Evolutionary conservation across 257 asterid genomes (phyloP), one percentile per base, ranked within the genome.

Genomic region (Penstemon barbatus): DNA sequence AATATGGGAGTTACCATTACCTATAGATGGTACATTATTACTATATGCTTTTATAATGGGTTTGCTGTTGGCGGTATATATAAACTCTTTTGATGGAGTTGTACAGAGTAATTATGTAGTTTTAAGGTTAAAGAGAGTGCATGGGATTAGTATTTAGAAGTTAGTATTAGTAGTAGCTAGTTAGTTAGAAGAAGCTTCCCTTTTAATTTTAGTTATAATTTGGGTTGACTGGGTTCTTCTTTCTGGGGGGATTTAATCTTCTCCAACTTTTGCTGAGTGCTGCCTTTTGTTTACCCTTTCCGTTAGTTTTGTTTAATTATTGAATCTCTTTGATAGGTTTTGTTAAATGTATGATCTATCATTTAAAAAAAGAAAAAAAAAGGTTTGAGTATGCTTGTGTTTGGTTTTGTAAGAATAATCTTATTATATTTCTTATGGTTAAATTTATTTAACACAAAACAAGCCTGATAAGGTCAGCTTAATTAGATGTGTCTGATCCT

Each of bases 91-190:
- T 66, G 64, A 45, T 65, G 86, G 59, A 74, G 63, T 77, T 86
- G 96, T 85, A 91, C 83, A 88, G 85, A 78, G 92, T 82, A 85
- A 75, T 77, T 76, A 73, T 76, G 79, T 72, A 64, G 79, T 66
- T 78, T 74, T 38, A 58, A 62, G 52, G 9, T 41, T 46, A 42
- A 15, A 66, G 59, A 39, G 49, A 25, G 39, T 62, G 18, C 18
- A 15, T 15, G 18, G 64, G 66, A 65, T 74, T 60, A 11, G 63
- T 61, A 63, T 36, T 68, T 65, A 69, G 75, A 77, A 78, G 76
- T 70, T 77, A 55, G 33, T 25, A 25, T 25, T 25, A 25, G 33
- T 25, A 25, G 13, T 43, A 19, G 43, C 61, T 81, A 74, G 83
- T 73, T 82, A 66, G 84, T 68, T 68, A 70, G 83, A 77, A 74